Conservation (phyloP, 2,329 filamentous ascomycete species). For the Aureobasidium vineae region DNA sequence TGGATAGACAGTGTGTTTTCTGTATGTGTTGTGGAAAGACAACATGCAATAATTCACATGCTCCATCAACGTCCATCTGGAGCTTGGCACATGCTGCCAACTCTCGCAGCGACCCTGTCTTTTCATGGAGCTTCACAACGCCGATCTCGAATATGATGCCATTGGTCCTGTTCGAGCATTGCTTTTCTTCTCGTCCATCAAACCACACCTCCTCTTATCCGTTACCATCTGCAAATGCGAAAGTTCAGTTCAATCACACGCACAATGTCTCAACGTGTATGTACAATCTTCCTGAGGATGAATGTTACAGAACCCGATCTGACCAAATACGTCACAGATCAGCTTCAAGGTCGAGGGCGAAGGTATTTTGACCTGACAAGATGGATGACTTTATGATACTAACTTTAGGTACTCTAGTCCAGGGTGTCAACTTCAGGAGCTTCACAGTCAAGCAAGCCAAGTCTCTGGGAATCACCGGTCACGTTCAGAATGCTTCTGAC, state of each 20-base stretch:
- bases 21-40: conserved; percentile 12
- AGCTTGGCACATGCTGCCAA: conserved; percentile 16
- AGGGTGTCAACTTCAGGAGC: conserved; percentile 53
- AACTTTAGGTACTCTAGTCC: conserved; percentile 41
- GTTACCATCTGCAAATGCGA: conserved; percentile 22
- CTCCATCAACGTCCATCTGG: conserved; percentile 10
- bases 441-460: conserved; percentile 48
- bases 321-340: conserved; percentile 39
- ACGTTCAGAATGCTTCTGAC: conserved; percentile 48
- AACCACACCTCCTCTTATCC: background rate
- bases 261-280: conserved; percentile 37
- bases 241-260: conserved; percentile 23
- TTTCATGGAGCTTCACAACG: background rate
- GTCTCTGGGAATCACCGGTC: conserved; percentile 47
- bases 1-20: background rate
- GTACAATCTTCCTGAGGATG: background rate
- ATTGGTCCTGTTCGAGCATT: conserved; percentile 1
- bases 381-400: background rate
- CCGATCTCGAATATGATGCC: conserved; percentile 15
- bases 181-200: background rate
- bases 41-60: conserved; percentile 12
- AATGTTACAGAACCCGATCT: background rate
- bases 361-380: background rate
- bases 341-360: conserved; percentile 49
- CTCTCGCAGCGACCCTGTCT: background rate